Percentiles rank a stretch among this genome's conserved stretches.
These are phyloP conservation scores for Dryas alaskensis DNA, from an alignment of 306 rosid species.

Conservation along the genomic window DNA sequence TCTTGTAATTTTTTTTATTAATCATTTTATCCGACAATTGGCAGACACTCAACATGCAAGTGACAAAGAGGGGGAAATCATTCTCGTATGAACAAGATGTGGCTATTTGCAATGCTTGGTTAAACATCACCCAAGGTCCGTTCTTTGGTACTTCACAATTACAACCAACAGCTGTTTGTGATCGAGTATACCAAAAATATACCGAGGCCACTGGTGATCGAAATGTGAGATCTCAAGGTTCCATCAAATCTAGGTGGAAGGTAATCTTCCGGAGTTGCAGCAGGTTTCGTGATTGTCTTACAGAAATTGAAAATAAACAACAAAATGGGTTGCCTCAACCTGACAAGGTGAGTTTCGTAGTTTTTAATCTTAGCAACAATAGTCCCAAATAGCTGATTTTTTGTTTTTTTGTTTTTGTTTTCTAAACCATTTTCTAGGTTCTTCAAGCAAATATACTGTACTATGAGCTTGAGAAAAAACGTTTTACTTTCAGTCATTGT, in stretches of 20 bases:
- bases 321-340: conserved; percentile 9
- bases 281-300: not conserved
- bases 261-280: not conserved
- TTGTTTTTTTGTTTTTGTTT: not conserved
- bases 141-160: not conserved
- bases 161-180: not conserved
- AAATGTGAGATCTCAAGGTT: not conserved
- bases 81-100: not conserved
- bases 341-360: not conserved
- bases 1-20: not conserved
- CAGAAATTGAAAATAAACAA: not conserved
- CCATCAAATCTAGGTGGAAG: not conserved
- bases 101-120: conserved; percentile 4
- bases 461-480: not conserved
- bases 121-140: not conserved
- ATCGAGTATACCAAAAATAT: not conserved
- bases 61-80: not conserved
- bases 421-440: not conserved
- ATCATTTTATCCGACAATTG: not conserved
- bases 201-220: not conserved
- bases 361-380: not conserved
- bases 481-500: not conserved
- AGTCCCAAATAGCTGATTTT: not conserved
- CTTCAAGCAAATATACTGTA: not conserved
- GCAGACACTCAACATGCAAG: not conserved